Conservation (phyloP, 2,329 filamentous ascomycete genomes). For the Talaromyces verruculosus region DNA sequence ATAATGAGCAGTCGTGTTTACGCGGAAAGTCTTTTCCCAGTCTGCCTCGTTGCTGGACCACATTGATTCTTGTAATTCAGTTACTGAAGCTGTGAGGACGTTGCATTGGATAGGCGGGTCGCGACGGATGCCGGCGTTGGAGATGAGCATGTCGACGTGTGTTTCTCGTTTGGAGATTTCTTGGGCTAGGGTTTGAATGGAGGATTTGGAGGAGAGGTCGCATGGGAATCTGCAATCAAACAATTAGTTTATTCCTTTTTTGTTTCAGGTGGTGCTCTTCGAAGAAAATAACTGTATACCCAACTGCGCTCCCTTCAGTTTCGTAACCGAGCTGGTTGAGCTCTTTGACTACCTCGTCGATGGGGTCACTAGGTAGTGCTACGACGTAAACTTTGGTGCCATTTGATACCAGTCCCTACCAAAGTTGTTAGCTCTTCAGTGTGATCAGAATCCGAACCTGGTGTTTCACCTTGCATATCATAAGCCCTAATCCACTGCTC, state of each 20-base stretch:
- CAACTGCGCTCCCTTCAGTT: constrained; percentile 41
- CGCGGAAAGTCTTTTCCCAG: constrained; percentile 49
- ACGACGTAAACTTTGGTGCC: constrained; percentile 51
- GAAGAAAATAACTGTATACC: constrained; percentile 30
- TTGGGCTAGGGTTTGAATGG: constrained; percentile 37
- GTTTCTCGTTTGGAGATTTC: constrained; percentile 38
- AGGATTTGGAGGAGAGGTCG: constrained; percentile 46
- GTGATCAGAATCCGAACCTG: background rate
- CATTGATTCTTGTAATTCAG: constrained; percentile 49
- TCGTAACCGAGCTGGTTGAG: constrained; percentile 41
- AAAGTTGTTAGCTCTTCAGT: background rate
- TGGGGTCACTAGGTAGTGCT: constrained; percentile 45
- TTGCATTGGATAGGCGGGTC: constrained; percentile 48
- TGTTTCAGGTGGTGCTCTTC: background rate
- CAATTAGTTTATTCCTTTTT: background rate
- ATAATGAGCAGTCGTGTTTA: constrained; percentile 54
- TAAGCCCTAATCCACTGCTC: constrained; percentile 49
- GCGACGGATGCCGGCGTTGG: constrained; percentile 52
- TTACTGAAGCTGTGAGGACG: constrained; percentile 44
- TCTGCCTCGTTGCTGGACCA: constrained; percentile 48
- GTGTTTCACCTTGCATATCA: constrained; percentile 45
- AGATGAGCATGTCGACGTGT: constrained; percentile 51
- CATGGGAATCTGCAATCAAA: constrained; percentile 24
- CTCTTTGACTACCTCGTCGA: constrained; percentile 39
- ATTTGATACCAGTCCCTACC: constrained; percentile 46